Evolutionary conservation across 2,329 filamentous ascomycete genomes (phyloP).

Genomic region (Elsinoe arachidis): DNA sequence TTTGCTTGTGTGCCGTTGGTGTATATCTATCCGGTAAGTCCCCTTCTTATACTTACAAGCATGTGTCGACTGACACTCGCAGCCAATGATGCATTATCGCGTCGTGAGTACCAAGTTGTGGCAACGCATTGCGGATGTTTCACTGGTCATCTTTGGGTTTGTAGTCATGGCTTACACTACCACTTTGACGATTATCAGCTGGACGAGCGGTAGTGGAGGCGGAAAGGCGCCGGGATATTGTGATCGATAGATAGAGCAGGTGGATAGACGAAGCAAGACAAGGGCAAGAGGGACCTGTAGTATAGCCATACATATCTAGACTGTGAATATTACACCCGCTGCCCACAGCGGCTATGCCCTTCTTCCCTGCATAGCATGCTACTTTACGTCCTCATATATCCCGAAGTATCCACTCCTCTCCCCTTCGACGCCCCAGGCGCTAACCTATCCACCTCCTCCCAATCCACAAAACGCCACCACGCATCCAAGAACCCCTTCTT

Average conservation of each 20-base stretch:
- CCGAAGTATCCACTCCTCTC: background rate
- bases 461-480: conserved; percentile 88
- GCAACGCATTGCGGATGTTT: conserved; percentile 63
- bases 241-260: conserved; percentile 31
- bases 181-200: conserved; percentile 73
- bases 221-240: conserved; percentile 54
- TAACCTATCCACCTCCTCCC: conserved; percentile 54
- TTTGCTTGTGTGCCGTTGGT: conserved; percentile 97
- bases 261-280: background rate
- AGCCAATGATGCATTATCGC: conserved; percentile 85
- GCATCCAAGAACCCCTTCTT: conserved; percentile 67
- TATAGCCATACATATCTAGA: conserved; percentile 5
- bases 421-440: conserved; percentile 9
- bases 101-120: conserved; percentile 62
- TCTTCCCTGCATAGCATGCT: background rate
- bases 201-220: conserved; percentile 53
- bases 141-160: conserved; percentile 71
- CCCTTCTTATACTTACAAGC: background rate
- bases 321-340: conserved; percentile 8
- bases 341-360: background rate
- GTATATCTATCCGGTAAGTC: conserved; percentile 90
- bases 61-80: conserved; percentile 10
- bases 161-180: conserved; percentile 91
- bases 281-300: background rate
- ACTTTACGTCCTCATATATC: background rate